A percentile compares a stretch with the other conserved stretches of the same genome.
These are phyloP conservation scores for Azolla pinnata DNA, from an alignment of 75 land plant genomes.

Conservation along the genomic window DNA sequence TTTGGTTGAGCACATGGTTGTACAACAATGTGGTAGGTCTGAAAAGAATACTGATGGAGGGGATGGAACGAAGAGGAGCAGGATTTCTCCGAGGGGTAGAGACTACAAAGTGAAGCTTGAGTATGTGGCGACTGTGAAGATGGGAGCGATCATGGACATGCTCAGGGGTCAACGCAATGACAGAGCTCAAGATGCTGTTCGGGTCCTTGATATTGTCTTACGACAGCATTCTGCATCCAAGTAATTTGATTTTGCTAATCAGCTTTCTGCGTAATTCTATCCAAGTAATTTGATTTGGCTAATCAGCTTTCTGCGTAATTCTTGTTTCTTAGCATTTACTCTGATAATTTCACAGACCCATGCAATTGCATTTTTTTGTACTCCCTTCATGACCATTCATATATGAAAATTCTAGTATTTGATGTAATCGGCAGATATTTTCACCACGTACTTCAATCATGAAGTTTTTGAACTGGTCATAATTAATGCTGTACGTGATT, in stretches of 20 bases:
- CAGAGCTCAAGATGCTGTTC: constrained; percentile 62
- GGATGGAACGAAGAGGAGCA: constrained; percentile 31
- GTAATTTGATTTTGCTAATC: constrained; percentile 26
- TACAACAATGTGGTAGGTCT: background rate
- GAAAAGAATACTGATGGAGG: constrained; percentile 11
- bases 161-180: constrained; percentile 46
- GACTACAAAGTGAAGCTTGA: constrained; percentile 58
- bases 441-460: too few species aligned
- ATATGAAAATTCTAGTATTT: too few species aligned
- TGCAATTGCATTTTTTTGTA: too few species aligned
- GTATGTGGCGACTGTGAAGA: constrained; percentile 66
- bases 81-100: constrained; percentile 35
- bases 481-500: too few species aligned
- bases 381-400: too few species aligned
- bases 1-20: background rate
- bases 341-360: too few species aligned
- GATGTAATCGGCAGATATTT: too few species aligned
- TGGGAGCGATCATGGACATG: constrained; percentile 50
- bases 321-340: too few species aligned
- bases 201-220: constrained; percentile 74
- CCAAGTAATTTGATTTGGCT: background rate
- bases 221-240: constrained; percentile 71
- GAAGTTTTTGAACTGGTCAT: too few species aligned
- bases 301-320: background rate
- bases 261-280: background rate